A percentile compares a stretch with the other conserved stretches of the same genome.
Conservation (phyloP, 106 monocot species). For the Dendrobium officinale region DNA sequence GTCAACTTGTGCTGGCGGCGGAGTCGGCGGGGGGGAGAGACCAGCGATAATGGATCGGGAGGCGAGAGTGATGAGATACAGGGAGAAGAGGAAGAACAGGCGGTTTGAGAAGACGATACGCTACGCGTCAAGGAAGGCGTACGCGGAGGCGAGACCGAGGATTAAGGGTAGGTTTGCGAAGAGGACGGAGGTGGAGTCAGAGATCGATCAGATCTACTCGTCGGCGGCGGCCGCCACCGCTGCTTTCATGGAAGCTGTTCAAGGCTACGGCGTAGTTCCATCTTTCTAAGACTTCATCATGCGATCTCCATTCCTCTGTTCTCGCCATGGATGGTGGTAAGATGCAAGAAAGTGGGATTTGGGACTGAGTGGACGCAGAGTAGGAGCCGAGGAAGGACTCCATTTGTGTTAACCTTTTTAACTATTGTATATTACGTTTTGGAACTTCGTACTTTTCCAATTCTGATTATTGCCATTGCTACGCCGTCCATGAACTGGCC, state of each 20-base stretch:
- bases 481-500: neutral
- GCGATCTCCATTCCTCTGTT: neutral
- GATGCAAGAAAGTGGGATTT: too few species aligned
- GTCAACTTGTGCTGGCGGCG: neutral
- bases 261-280: constrained; percentile 36
- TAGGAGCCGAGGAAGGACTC: too few species aligned
- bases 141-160: constrained; percentile 54
- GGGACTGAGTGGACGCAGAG: too few species aligned
- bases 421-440: neutral
- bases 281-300: constrained; percentile 21
- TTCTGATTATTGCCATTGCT: neutral
- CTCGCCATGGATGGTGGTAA: neutral
- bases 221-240: constrained; percentile 6
- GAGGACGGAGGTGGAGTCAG: constrained; percentile 25
- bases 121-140: constrained; percentile 40
- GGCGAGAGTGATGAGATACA: constrained; percentile 41
- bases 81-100: constrained; percentile 34
- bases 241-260: constrained; percentile 8
- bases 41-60: constrained; percentile 35
- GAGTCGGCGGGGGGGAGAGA: neutral
- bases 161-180: constrained; percentile 68
- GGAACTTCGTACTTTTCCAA: neutral
- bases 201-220: constrained; percentile 24
- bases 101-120: constrained; percentile 43
- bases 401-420: neutral